A percentile compares a stretch with the other conserved stretches of the same genome.
Conservation (phyloP, 2,329 filamentous ascomycete genomes). For the Thermochaetoides dissita region DNA sequence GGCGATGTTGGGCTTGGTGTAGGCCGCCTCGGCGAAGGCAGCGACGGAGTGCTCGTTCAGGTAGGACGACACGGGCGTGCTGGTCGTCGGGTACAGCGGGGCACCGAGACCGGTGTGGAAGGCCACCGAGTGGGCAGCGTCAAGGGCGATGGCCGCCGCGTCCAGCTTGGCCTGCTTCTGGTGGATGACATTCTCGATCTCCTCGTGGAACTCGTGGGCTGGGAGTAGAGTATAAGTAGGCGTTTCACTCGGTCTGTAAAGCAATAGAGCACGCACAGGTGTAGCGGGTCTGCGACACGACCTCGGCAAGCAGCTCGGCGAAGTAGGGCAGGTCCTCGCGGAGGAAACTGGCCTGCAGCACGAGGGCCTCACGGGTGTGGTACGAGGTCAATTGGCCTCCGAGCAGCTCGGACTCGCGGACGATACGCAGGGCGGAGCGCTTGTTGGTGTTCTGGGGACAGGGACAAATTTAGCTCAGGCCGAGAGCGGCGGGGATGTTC, state of each 20-base stretch:
- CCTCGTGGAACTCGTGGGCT: conserved; percentile 87
- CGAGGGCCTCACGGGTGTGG: conserved; percentile 85
- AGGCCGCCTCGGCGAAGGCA: conserved; percentile 64
- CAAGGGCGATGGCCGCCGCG: conserved; percentile 56
- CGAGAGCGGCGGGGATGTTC: no score
- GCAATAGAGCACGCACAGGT: conserved; percentile 39
- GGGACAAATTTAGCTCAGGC: conserved; percentile 34
- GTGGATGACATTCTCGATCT: conserved; percentile 64
- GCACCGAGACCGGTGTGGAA: conserved; percentile 89
- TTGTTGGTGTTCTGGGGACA: conserved; percentile 60
- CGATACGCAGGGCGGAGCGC: conserved; percentile 83
- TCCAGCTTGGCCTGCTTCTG: conserved; percentile 62
- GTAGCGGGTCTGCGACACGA: conserved; percentile 78
- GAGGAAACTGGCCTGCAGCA: conserved; percentile 89
- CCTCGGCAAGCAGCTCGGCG: conserved; percentile 85
- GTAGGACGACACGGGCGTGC: conserved; percentile 64
- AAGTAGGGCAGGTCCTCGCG: conserved; percentile 95
- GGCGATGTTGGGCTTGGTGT: conserved; percentile 80
- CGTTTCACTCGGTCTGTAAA: conserved; percentile 3
- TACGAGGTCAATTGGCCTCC: conserved; percentile 78
- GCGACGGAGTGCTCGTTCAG: conserved; percentile 61
- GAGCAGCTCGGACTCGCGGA: conserved; percentile 86
- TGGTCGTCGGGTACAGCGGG: conserved; percentile 57
- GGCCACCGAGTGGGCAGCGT: conserved; percentile 72
- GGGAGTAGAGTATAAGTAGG: conserved; percentile 1